Evolutionary conservation across 2,329 filamentous ascomycete genomes (phyloP).

Genomic region (Aspergillus sp.): DNA sequence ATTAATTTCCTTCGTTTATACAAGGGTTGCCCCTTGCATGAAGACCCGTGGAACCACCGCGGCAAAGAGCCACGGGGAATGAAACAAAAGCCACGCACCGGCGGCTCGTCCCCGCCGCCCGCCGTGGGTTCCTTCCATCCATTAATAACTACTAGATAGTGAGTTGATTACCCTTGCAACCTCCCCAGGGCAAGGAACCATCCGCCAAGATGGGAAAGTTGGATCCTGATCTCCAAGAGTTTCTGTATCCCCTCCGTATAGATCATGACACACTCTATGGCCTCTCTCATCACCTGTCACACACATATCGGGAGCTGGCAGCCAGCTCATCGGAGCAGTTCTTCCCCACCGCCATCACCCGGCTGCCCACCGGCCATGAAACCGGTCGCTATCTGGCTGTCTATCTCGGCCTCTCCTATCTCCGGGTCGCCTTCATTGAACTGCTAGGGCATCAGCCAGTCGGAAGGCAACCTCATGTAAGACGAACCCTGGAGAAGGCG

Average conservation of each 20-base stretch:
- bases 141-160: no score
- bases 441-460: conserved; percentile 42
- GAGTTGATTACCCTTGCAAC: no score
- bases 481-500: conserved; percentile 65
- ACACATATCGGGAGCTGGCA: conserved; percentile 40
- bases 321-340: conserved; percentile 44
- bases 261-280: conserved; percentile 35
- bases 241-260: conserved; percentile 35
- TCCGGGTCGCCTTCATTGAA: conserved; percentile 56
- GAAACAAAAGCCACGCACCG: no score
- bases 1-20: no score
- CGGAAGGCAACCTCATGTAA: conserved; percentile 52
- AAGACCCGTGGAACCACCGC: no score
- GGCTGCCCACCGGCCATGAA: conserved; percentile 51
- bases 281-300: conserved; percentile 40
- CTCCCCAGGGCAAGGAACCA: background rate
- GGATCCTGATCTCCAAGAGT: conserved; percentile 17
- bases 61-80: no score
- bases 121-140: no score
- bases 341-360: conserved; percentile 45
- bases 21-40: no score
- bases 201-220: background rate
- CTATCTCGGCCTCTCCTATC: conserved; percentile 55
- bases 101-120: no score
- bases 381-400: conserved; percentile 57